Evolutionary conservation across 2,329 filamentous ascomycete genomes (phyloP), one percentile per base, ranked within the genome.

Genomic region (Byssochlamys sp.): DNA sequence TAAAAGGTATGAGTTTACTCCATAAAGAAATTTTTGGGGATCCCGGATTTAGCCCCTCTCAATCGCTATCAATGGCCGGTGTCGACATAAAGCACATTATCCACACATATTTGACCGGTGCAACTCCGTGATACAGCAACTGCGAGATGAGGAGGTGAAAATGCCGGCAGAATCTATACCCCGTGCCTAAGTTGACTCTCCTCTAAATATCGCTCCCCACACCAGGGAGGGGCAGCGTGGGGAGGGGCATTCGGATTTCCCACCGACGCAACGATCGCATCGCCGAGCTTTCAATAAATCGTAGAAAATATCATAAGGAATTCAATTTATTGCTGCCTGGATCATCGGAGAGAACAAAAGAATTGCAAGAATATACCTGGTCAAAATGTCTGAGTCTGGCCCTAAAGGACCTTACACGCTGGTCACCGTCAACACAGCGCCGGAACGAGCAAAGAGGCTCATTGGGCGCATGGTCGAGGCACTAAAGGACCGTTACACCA

Each of bases 381-480:
- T 45, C 39, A 45, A n/a, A 24, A 45, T 45, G 39, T 45, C 39
- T 24, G 39, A 6, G 19, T 19, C 39, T 3, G n/a, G 39, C 57
- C 75, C 79, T 12, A 77, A 78, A 62, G 83, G 83, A 19, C 83
- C 83, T 2, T 88, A 79, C 72, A 81, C 77, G 63, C 79, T 88
- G 11, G 80, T 87, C 29, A 88, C 84, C 1, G 84, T 88, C 62
- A 88, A 88, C 73, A 87, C 81, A 1, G 83, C 81, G 1, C 85
- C 85, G 0, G 84, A 86, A 61, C 77, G 85, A 57, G 86, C 85
- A 33, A 82, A 83, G 71, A 72, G 76, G 6, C 71, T 89, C 33
- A 81, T 87, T 64, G 84, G 85, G 10, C 78, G 82, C 0, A 71
- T 89, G 39, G 77, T 81, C 10, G 82, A 86, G 57, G 79, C 78